These are phyloP conservation scores for Adansonia digitata DNA, from an alignment of 345 rosid genomes.

Conservation along the genomic window DNA sequence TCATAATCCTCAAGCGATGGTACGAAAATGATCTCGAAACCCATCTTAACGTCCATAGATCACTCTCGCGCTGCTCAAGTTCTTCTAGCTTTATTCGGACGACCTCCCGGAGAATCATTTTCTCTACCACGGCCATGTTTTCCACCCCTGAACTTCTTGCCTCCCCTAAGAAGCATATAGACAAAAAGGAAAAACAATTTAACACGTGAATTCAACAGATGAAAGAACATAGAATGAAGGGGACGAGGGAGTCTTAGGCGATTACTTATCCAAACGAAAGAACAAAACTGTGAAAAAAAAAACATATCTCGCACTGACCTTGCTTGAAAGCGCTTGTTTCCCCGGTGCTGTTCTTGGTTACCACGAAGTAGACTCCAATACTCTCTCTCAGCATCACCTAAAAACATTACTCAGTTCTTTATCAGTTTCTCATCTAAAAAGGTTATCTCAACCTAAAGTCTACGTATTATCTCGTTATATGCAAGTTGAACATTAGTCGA, in stretches of 20 bases:
- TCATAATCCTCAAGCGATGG: neutral
- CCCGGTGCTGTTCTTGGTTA: slow-evolving; percentile 48
- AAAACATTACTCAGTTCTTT: neutral
- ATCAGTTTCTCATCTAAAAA: neutral
- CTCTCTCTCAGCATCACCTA: slow-evolving; percentile 84
- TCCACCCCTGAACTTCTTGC: slow-evolving; percentile 59
- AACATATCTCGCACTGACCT: slow-evolving; percentile 40
- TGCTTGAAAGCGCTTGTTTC: slow-evolving; percentile 51
- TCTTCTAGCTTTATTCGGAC: slow-evolving; percentile 65
- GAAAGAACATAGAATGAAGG: neutral
- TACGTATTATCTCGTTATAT: neutral
- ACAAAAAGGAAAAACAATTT: neutral
- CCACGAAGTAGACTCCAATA: slow-evolving; percentile 69
- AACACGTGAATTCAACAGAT: neutral
- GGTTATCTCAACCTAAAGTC: neutral
- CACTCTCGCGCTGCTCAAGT: slow-evolving; percentile 17
- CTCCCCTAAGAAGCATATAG: slow-evolving; percentile 50
- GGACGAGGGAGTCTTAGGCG: neutral
- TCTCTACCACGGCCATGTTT: slow-evolving; percentile 54
- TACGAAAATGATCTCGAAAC: neutral
- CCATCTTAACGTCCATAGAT: neutral
- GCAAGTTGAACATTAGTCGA: neutral
- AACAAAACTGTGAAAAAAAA: neutral
- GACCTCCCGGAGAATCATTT: slow-evolving; percentile 39
- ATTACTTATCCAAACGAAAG: neutral